A percentile compares a stretch with the other conserved stretches of the same genome.
phyloP scores from a whole-genome alignment of 306 rosid genomes.

The Crotalaria pallida region DNA sequence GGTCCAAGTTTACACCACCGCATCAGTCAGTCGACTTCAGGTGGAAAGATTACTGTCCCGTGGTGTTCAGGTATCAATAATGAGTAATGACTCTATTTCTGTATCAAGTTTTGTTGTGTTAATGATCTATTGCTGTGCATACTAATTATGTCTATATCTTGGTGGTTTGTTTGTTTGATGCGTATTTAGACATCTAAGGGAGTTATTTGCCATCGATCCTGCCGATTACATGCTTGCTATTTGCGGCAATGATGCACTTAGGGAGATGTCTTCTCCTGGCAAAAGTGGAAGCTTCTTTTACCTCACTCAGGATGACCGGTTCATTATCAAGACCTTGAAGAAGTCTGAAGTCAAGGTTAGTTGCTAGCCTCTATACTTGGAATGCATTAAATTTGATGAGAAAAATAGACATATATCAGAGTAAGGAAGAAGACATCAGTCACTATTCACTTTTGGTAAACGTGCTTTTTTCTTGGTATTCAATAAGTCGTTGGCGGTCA shows the following conservation, averaged over 20 bases:
- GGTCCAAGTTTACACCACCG: slow-evolving; percentile 47
- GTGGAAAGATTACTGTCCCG: slow-evolving; percentile 53
- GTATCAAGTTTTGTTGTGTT: neutral
- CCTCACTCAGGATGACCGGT: slow-evolving; percentile 48
- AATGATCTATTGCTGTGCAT: neutral
- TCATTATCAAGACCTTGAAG: slow-evolving; percentile 52
- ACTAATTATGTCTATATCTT: slow-evolving; percentile 20
- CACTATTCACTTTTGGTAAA: slow-evolving; percentile 20
- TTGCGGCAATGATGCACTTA: slow-evolving; percentile 41
- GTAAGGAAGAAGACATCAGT: slow-evolving; percentile 13
- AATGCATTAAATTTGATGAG: slow-evolving; percentile 9
- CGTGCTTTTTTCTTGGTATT: slow-evolving; percentile 13
- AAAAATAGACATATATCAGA: neutral
- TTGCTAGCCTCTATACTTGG: slow-evolving; percentile 15
- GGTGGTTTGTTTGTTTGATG: slow-evolving; percentile 26
- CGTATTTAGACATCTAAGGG: slow-evolving; percentile 45
- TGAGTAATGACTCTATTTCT: neutral
- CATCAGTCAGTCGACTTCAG: slow-evolving; percentile 47
- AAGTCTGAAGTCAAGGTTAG: slow-evolving; percentile 58
- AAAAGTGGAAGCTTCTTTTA: slow-evolving; percentile 56
- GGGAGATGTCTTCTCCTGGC: slow-evolving; percentile 58
- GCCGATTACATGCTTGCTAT: slow-evolving; percentile 55
- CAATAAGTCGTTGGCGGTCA: slow-evolving; percentile 21
- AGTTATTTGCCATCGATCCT: slow-evolving; percentile 48
- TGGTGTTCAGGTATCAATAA: slow-evolving; percentile 44